Evolutionary conservation across 768 basidiomycete species (phyloP).

Genomic region (Tricholoma furcatifolium): DNA sequence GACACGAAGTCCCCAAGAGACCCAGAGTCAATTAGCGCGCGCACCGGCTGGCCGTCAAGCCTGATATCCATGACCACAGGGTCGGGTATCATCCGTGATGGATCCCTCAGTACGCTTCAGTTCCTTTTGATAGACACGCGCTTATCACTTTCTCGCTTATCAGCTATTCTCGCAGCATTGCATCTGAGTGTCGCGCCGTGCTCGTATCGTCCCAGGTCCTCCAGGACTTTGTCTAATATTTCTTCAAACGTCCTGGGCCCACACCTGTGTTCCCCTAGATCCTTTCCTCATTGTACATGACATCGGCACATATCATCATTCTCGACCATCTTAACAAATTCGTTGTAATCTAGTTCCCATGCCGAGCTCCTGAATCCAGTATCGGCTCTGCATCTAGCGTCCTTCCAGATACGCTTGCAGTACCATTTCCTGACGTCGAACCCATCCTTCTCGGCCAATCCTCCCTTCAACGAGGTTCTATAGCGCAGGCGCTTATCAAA

Average conservation of each 20-base stretch:
- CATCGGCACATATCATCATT: no score
- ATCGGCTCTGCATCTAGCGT: not conserved
- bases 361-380: not conserved
- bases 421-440: not conserved
- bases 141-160: not conserved
- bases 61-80: no score
- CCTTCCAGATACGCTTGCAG: not conserved
- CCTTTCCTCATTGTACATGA: no score
- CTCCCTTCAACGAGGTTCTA: no score
- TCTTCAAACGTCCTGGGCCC: not conserved
- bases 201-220: not conserved
- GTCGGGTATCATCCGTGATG: no score
- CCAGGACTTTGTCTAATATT: not conserved
- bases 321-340: not conserved
- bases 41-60: no score
- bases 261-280: no score
- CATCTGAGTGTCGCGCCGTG: not conserved
- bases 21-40: no score
- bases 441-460: not conserved
- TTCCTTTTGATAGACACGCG: slow-evolving; percentile 21
- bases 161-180: not conserved
- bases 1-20: no score
- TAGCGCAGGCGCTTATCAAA: no score
- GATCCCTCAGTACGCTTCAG: slow-evolving; percentile 11
- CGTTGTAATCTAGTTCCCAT: not conserved